Conservation (phyloP, 179 eudicot species). For the Patellifolia procumbens region DNA sequence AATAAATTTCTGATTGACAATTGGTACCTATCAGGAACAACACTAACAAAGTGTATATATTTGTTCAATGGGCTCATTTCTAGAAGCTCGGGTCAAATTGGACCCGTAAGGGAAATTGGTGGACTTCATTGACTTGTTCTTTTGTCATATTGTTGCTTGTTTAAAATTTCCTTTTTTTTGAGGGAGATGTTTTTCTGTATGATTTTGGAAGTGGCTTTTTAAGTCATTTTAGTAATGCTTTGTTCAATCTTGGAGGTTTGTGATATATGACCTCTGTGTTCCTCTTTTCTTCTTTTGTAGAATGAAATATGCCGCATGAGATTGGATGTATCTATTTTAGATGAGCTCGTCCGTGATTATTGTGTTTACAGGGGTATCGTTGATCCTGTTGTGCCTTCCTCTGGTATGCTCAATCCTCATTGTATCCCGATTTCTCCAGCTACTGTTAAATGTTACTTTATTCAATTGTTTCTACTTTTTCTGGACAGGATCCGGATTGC, state of each 20-base stretch:
- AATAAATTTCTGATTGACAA: too few relatives aligned
- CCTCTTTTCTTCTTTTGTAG: conserved; percentile 42
- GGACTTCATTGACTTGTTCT: too few relatives aligned
- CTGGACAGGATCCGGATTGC: conserved; percentile 37
- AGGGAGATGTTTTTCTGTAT: neutral
- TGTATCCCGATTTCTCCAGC: neutral
- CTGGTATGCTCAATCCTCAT: conserved; percentile 28
- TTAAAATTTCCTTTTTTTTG: too few relatives aligned
- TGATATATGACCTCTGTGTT: neutral
- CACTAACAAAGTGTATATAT: too few relatives aligned
- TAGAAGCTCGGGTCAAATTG: too few relatives aligned
- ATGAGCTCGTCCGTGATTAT: conserved; percentile 86
- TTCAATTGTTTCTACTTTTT: neutral
- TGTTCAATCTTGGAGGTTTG: neutral
- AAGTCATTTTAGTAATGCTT: neutral
- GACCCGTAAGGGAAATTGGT: too few relatives aligned
- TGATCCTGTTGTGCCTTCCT: conserved; percentile 41
- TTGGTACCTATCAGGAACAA: too few relatives aligned
- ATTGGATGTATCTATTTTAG: conserved; percentile 62
- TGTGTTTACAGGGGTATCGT: conserved; percentile 92
- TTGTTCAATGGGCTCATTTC: too few relatives aligned
- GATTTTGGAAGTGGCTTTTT: neutral
- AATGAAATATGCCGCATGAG: conserved; percentile 89
- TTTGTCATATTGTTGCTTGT: too few relatives aligned
- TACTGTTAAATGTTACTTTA: conserved; percentile 21